phyloP scores from a whole-genome alignment of 345 rosid genomes.

The Eucalyptus marginata region DNA sequence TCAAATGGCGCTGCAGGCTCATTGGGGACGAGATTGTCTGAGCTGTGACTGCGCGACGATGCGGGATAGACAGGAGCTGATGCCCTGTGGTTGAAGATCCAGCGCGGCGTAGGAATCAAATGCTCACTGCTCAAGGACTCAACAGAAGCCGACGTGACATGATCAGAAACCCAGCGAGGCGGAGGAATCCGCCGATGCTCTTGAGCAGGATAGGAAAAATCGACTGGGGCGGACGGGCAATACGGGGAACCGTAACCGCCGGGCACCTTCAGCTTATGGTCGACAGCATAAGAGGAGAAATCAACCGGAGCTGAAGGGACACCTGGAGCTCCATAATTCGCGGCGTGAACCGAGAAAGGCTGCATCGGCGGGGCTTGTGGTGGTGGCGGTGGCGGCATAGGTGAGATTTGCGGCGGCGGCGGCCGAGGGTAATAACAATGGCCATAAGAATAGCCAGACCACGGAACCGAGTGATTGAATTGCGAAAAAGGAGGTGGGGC shows the following conservation, averaged over 20 bases:
- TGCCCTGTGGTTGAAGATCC: neutral
- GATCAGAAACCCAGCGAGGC: neutral
- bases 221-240: conserved; percentile 28
- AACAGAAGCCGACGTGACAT: neutral
- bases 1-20: neutral
- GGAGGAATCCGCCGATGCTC: conserved; percentile 1
- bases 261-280: conserved; percentile 1
- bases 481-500: conserved; percentile 1
- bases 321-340: neutral
- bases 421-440: conserved; percentile 10
- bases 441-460: conserved; percentile 2
- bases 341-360: neutral
- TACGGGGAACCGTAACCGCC: neutral
- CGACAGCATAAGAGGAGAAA: conserved; percentile 1
- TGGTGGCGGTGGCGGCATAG: conserved; percentile 1
- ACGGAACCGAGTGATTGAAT: neutral
- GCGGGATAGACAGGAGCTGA: neutral
- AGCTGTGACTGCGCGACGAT: neutral
- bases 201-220: conserved; percentile 26
- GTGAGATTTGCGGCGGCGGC: neutral
- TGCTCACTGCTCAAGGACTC: neutral
- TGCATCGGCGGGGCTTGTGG: conserved; percentile 10
- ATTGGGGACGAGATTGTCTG: neutral
- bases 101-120: neutral
- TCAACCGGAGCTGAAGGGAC: neutral